These are phyloP conservation scores for Ceratobasidium sp. DNA, from an alignment of 1,284 basidiomycete genomes.

Conservation along the genomic window DNA sequence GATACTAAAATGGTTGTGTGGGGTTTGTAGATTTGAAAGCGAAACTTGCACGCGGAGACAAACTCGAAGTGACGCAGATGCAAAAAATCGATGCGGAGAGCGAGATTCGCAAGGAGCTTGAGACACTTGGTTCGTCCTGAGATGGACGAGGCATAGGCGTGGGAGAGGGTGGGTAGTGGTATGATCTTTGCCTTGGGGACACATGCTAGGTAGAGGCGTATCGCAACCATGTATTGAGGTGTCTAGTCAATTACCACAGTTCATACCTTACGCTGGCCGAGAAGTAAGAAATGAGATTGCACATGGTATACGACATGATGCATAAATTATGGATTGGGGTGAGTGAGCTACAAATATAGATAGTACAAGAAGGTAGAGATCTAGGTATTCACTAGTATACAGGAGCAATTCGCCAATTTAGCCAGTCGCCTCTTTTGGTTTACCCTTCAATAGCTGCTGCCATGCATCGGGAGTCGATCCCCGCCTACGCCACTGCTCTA, in stretches of 20 bases:
- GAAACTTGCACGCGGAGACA: conserved; percentile 87
- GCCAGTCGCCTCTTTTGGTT: conserved; percentile 5
- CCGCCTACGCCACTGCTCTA: conserved; percentile 14
- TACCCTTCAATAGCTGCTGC: conserved; percentile 10
- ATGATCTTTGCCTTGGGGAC: background rate
- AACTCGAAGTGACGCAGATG: conserved; percentile 92
- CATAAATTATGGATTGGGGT: conserved; percentile 32
- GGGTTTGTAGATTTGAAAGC: conserved; percentile 86
- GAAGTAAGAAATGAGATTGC: background rate
- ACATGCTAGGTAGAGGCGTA: background rate
- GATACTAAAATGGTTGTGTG: conserved; percentile 33
- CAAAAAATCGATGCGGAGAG: conserved; percentile 94
- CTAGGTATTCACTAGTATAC: background rate
- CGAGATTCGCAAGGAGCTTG: conserved; percentile 86
- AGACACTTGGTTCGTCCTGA: conserved; percentile 57
- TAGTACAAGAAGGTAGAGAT: background rate
- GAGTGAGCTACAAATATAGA: conserved; percentile 5
- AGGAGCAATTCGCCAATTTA: background rate
- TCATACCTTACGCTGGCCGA: background rate
- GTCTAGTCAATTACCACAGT: conserved; percentile 23
- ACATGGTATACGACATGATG: conserved; percentile 4
- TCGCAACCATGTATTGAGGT: conserved; percentile 13
- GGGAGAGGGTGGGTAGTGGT: background rate
- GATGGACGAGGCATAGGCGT: background rate
- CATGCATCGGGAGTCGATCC: conserved; percentile 11